Conservation (phyloP, 257 asterid genomes). For the Nicotiana benthamiana region DNA sequence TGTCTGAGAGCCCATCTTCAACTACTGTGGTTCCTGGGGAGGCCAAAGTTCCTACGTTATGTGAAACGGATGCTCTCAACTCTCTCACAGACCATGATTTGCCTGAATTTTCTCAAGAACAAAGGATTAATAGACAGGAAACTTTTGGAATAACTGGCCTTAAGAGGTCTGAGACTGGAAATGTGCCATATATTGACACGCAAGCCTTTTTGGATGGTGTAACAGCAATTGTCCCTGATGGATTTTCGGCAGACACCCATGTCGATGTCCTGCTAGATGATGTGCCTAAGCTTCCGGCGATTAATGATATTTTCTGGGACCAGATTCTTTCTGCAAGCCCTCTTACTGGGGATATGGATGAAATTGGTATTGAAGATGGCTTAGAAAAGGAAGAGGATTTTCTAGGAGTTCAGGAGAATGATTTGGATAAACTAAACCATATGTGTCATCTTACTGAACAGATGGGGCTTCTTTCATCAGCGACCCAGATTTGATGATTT, state of each 20-base stretch:
- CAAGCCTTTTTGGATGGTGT: slow-evolving; percentile 39
- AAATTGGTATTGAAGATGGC: slow-evolving; percentile 23
- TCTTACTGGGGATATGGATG: slow-evolving; percentile 41
- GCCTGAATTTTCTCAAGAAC: slow-evolving; percentile 30
- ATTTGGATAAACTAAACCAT: slow-evolving; percentile 41
- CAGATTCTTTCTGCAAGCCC: slow-evolving; percentile 62
- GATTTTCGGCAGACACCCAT: slow-evolving; percentile 32
- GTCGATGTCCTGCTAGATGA: slow-evolving; percentile 41
- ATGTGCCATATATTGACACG: slow-evolving; percentile 21
- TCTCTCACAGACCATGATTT: slow-evolving; percentile 6
- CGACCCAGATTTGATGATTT: slow-evolving; percentile 12
- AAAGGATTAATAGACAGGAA: slow-evolving; percentile 20
- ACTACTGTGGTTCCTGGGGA: slow-evolving; percentile 18
- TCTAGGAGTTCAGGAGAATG: slow-evolving; percentile 29
- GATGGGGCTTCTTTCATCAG: slow-evolving; percentile 62
- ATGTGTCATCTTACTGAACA: slow-evolving; percentile 59
- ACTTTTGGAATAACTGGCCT: slow-evolving; percentile 16
- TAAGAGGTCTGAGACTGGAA: slow-evolving; percentile 24
- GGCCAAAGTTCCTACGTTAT: slow-evolving; percentile 16
- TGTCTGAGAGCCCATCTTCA: slow-evolving; percentile 33
- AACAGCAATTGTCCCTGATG: slow-evolving; percentile 28
- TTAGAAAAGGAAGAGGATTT: slow-evolving; percentile 19
- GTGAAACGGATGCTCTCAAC: slow-evolving; percentile 16
- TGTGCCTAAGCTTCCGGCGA: slow-evolving; percentile 54
- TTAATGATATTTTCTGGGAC: slow-evolving; percentile 74